Percentiles rank a stretch among this genome's conserved stretches.
Conservation (phyloP, 495 filamentous ascomycete species). For the Zalerion maritima region DNA sequence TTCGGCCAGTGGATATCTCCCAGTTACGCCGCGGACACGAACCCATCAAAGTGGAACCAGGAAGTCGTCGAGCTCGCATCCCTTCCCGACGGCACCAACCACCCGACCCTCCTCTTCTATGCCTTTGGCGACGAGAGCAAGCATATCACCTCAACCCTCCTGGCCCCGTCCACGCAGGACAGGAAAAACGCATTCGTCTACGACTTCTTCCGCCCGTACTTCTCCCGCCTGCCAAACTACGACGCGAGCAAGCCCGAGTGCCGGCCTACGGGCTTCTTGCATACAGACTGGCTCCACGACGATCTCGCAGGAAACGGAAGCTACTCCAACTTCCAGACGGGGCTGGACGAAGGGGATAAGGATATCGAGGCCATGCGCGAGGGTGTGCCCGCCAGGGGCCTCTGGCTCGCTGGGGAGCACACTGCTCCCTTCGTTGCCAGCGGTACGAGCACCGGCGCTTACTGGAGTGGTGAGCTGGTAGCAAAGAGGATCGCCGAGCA, state of each 20-base stretch:
- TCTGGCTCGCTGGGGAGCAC: slow-evolving; percentile 94
- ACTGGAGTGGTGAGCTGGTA: slow-evolving; percentile 79
- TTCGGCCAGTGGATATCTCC: slow-evolving; percentile 64
- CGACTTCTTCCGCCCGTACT: slow-evolving; percentile 60
- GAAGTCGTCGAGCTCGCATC: slow-evolving; percentile 66
- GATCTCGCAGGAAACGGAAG: slow-evolving; percentile 77
- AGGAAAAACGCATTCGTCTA: slow-evolving; percentile 29
- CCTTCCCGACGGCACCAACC: slow-evolving; percentile 41
- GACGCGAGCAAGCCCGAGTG: slow-evolving; percentile 36
- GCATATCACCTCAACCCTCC: slow-evolving; percentile 27
- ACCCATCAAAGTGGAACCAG: slow-evolving; percentile 59
- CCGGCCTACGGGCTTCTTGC: slow-evolving; percentile 44
- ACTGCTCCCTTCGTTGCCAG: slow-evolving; percentile 80
- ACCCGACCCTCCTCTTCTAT: slow-evolving; percentile 90
- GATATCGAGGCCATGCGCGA: slow-evolving; percentile 63
- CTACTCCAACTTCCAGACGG: slow-evolving; percentile 80
- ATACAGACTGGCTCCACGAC: slow-evolving; percentile 73
- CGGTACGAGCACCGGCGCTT: slow-evolving; percentile 79
- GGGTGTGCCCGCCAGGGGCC: slow-evolving; percentile 49
- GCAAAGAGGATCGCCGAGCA: slow-evolving; percentile 43
- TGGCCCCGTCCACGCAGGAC: slow-evolving; percentile 20
- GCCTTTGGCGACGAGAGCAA: slow-evolving; percentile 52
- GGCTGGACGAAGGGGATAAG: slow-evolving; percentile 49
- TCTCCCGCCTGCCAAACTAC: slow-evolving; percentile 59
- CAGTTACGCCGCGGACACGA: slow-evolving; percentile 39